Conservation (phyloP, 225 moss, liverwort and hornwort species). For the Thuidium tamariscinum region DNA sequence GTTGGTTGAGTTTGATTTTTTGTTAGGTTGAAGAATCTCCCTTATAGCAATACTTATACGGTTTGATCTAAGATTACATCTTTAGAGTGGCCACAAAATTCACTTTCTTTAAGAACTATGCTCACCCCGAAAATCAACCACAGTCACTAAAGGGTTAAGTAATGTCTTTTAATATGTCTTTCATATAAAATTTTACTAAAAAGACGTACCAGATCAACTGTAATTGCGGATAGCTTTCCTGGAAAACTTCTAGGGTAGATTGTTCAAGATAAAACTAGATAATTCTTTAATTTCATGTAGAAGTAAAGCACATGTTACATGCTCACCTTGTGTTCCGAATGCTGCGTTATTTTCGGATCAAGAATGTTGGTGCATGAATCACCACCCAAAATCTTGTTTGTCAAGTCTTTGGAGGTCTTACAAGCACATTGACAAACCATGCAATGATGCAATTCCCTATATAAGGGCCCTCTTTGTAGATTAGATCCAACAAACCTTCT, state of each 20-base stretch:
- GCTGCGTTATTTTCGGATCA: not conserved
- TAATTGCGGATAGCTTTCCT: not conserved
- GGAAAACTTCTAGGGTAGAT: not conserved
- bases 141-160: too few species aligned
- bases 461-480: conserved; percentile 46
- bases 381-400: conserved; percentile 13
- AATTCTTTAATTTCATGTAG: not conserved
- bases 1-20: too few species aligned
- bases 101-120: too few species aligned
- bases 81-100: too few species aligned
- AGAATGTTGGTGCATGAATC: conserved; percentile 8
- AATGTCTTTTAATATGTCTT: too few species aligned
- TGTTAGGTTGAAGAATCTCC: too few species aligned
- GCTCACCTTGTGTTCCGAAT: conserved; percentile 11
- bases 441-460: conserved; percentile 13
- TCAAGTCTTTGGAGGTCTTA: conserved; percentile 35
- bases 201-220: too few species aligned
- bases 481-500: conserved; percentile 16
- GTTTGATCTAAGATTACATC: too few species aligned
- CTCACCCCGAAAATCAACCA: too few species aligned
- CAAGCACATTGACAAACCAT: conserved; percentile 69
- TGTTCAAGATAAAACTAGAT: not conserved
- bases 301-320: not conserved
- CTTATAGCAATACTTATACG: too few species aligned
- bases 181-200: too few species aligned